Evolutionary conservation across 176 grass and related monocot genomes (phyloP).

Genomic region (Hordeum marinum): DNA sequence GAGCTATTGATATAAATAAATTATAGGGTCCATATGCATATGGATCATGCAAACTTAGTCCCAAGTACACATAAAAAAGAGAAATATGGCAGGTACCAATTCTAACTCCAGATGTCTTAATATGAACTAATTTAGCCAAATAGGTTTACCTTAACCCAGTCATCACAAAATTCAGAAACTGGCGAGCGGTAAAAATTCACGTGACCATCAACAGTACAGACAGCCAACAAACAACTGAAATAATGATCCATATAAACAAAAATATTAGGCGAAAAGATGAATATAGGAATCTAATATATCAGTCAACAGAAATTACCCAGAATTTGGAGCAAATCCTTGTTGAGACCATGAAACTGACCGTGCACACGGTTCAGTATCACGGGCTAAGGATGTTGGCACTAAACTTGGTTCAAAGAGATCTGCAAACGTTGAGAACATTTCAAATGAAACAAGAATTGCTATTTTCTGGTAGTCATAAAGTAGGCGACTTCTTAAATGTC

Average conservation of each 20-base stretch:
- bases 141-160: constrained; percentile 72
- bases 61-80: constrained; percentile 13
- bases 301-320: constrained; percentile 37
- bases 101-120: constrained; percentile 1
- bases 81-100: not conserved
- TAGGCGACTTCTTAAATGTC: not conserved
- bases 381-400: constrained; percentile 63
- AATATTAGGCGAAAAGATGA: not conserved
- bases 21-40: not conserved
- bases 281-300: not conserved
- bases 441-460: not conserved
- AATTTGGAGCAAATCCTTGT: constrained; percentile 78
- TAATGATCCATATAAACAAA: constrained; percentile 15
- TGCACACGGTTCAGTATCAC: constrained; percentile 53
- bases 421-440: constrained; percentile 30
- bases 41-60: not conserved
- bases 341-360: constrained; percentile 87
- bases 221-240: constrained; percentile 73
- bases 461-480: not conserved
- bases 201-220: constrained; percentile 66
- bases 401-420: constrained; percentile 75
- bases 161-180: constrained; percentile 63
- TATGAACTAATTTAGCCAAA: not conserved
- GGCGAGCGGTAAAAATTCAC: constrained; percentile 72
- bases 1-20: not conserved